Evolutionary conservation across 805 yeast genomes (phyloP).

Genomic region (Candida dendrica): DNA sequence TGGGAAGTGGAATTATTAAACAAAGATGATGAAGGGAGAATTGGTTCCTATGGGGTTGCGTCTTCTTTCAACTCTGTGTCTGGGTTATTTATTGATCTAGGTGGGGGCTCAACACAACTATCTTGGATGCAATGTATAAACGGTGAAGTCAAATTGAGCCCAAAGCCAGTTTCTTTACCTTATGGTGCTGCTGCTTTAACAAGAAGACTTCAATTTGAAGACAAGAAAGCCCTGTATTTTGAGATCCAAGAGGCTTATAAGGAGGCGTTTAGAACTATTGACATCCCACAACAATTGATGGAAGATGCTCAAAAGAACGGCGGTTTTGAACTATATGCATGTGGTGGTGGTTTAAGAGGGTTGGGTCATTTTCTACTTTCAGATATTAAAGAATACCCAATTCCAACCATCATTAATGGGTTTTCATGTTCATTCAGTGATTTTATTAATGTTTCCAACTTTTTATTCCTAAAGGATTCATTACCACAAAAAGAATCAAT

Average conservation of each 20-base stretch:
- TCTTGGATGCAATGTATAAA: conserved; percentile 58
- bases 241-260: conserved; percentile 49
- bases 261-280: conserved; percentile 42
- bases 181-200: conserved; percentile 70
- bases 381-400: conserved; percentile 50
- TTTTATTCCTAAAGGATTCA: conserved; percentile 39
- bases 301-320: conserved; percentile 46
- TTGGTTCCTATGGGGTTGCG: conserved; percentile 70
- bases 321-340: conserved; percentile 57
- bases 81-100: conserved; percentile 67
- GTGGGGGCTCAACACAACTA: conserved; percentile 64
- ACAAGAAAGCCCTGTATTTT: conserved; percentile 37
- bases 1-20: conserved; percentile 59
- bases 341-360: conserved; percentile 73
- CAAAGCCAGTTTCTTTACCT: conserved; percentile 56
- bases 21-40: conserved; percentile 57
- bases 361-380: conserved; percentile 54
- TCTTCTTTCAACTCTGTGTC: conserved; percentile 60
- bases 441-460: conserved; percentile 44
- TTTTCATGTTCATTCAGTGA: conserved; percentile 50
- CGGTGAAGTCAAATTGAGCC: conserved; percentile 49
- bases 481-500: conserved; percentile 39
- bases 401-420: conserved; percentile 65
- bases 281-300: conserved; percentile 43
- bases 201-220: conserved; percentile 45